Conservation (phyloP, 2,329 filamentous ascomycete species). For the Trichoderma sp. region DNA sequence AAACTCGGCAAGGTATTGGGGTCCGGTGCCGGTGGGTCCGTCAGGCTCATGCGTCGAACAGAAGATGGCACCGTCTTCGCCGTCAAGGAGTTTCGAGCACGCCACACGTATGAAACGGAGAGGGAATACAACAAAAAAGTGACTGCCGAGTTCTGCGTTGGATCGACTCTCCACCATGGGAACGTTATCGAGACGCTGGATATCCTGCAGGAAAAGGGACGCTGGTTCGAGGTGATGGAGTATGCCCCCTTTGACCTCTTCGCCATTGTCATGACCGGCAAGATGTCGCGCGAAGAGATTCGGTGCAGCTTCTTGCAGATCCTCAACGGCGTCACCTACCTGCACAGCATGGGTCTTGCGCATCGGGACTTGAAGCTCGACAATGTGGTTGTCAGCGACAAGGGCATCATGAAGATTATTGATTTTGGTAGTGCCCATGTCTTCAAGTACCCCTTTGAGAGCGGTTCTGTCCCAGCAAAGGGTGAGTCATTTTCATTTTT, state of each 20-base stretch:
- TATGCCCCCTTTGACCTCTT: slow-evolving; percentile 96
- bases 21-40: slow-evolving; percentile 90
- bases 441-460: slow-evolving; percentile 96
- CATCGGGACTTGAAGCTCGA: slow-evolving; percentile 95
- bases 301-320: slow-evolving; percentile 93
- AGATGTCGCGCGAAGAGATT: slow-evolving; percentile 90
- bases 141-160: slow-evolving; percentile 96
- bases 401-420: slow-evolving; percentile 98
- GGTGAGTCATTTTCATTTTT: slow-evolving; percentile 28
- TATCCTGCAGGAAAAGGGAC: slow-evolving; percentile 88
- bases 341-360: slow-evolving; percentile 91
- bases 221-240: slow-evolving; percentile 99
- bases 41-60: slow-evolving; percentile 88
- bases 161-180: slow-evolving; percentile 92
- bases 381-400: slow-evolving; percentile 95
- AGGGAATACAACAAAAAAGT: slow-evolving; percentile 98
- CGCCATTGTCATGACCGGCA: slow-evolving; percentile 97
- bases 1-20: slow-evolving; percentile 94
- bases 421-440: slow-evolving; percentile 98
- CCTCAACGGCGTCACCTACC: slow-evolving; percentile 86
- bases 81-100: slow-evolving; percentile 92
- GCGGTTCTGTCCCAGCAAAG: slow-evolving; percentile 47
- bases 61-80: slow-evolving; percentile 93
- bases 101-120: slow-evolving; percentile 89
- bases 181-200: slow-evolving; percentile 98